Base-by-base conservation (phyloP, 106 monocot species). In the Phalaenopsis equestris region DNA sequence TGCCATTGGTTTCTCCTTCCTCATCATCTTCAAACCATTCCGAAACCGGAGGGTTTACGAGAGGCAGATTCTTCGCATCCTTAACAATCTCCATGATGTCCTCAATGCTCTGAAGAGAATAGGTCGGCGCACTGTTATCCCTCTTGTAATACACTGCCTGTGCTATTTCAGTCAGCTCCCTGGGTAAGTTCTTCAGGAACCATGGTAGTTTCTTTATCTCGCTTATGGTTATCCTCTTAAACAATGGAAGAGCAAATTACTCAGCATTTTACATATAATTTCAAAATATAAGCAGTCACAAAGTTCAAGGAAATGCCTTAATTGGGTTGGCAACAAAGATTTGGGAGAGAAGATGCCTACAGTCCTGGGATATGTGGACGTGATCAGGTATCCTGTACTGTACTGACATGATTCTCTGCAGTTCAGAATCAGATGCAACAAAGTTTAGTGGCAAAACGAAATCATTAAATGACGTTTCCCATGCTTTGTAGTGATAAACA, bases 381-480 rank as follows among this genome's bases (percentile, higher is more conserved):
- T 90, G 92, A 70, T 95, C 94, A 4, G 94, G 94, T 57, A 95
- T 92, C 78, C 81, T 90, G 73, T 95, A 95, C 65, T 92, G 90
- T 41, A 95, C 92, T 72, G 84, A 83, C 83, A 87, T 84, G 77
- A 95, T 90, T 80, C 87, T 85, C 94, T 95, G 92, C 24, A 86
- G 30, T 55, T 4, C 77, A 30, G 30, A 30, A 30, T 30, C 30
- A 30, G 30, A 30, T 30, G 30, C 30, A 30, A 30, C 30, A 30
- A 30, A 30, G 30, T 30, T 30, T 30, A 30, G 30, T 30, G 30
- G 30, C 30, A 30, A 30, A 77, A 43, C 15, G n/a, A 78, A 76
- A 48, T 18, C 21, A 19, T 23, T 39, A 39, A 37, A 38, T 39
- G 36, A 3, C 30, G 30, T 30, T 30, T 30, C 30, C 30, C 11